Evolutionary conservation across 805 yeast genomes (phyloP).

Genomic region (Lipomyces sp.): DNA sequence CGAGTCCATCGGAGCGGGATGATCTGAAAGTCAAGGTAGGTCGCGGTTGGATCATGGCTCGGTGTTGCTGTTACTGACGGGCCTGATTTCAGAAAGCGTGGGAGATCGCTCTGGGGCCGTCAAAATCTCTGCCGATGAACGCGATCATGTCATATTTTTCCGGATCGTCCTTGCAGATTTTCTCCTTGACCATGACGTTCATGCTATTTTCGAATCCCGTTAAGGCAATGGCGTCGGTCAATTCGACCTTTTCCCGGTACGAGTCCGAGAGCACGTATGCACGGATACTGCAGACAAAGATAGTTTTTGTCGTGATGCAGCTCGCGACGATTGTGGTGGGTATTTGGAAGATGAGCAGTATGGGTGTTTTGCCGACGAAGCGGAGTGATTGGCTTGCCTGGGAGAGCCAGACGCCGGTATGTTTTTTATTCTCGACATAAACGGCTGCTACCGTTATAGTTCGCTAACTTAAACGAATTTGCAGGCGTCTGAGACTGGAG

Average conservation of each 20-base stretch:
- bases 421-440: background rate
- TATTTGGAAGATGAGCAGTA: conserved; percentile 72
- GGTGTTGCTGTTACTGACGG: background rate
- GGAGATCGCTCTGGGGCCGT: conserved; percentile 80
- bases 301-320: conserved; percentile 48
- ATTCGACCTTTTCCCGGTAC: conserved; percentile 49
- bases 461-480: background rate
- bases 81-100: conserved; percentile 63
- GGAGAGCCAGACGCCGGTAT: conserved; percentile 45
- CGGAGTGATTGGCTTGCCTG: conserved; percentile 90
- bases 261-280: conserved; percentile 33
- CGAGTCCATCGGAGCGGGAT: conserved; percentile 19
- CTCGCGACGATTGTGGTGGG: conserved; percentile 67
- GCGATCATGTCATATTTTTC: conserved; percentile 87
- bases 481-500: conserved; percentile 6
- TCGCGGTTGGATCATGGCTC: background rate
- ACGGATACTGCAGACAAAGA: conserved; percentile 43
- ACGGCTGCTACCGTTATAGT: background rate
- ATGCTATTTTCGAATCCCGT: conserved; percentile 78
- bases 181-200: conserved; percentile 84
- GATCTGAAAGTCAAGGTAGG: conserved; percentile 27
- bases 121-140: conserved; percentile 86
- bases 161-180: conserved; percentile 83
- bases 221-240: conserved; percentile 61
- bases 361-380: conserved; percentile 89